Evolutionary conservation across 345 rosid genomes (phyloP), one percentile per base, ranked within the genome.

Genomic region (Lepidium sativum): DNA sequence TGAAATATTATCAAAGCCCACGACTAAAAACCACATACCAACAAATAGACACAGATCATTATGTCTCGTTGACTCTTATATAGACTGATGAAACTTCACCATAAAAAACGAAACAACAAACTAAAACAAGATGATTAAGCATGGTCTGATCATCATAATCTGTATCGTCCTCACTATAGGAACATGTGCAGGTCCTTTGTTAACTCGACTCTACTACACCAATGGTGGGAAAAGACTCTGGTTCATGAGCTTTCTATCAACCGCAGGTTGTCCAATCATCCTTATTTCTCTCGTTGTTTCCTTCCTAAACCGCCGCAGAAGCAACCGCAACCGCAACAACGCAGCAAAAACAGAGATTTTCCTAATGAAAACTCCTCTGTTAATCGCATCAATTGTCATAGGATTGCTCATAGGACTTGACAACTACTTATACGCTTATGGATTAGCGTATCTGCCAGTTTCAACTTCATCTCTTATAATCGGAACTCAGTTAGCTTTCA

Each of bases 191-290:
- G 86, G 86, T 65, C 97, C 95, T 1, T 65, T 90, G 6, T 40
- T 90, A 27, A 72, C 81, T 78, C 92, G 92, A 55, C 86, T 83
- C 49, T 91, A 86, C 78, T 91, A 77, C 81, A 8, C 63, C 75
- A 85, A 80, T 18, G 97, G 92, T 0, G 95, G 92, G n/a, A 61
- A 66, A 76, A 7, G 88, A n/a, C 54, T 86, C 18, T 79, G 86
- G 97, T 80, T 89, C 64, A 72, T 86, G 42, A 85, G 92, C 77
- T 82, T 83, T 70, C 81, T 87, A 29, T 41, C 79, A 72, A 80
- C 85, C 11, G 84, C 57, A 15, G 92, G 80, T n/a, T 78, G 51
- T 63, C 88, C 92, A 0, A 8, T 82, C 55, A 58, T 80, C 17
- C 33, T 85, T 45, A 12, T 85, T 69, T 84, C 86, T 14, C 80